Evolutionary conservation across 257 asterid species (phyloP), one percentile per base, ranked within the genome.

Genomic region (Solanum virginianum): DNA sequence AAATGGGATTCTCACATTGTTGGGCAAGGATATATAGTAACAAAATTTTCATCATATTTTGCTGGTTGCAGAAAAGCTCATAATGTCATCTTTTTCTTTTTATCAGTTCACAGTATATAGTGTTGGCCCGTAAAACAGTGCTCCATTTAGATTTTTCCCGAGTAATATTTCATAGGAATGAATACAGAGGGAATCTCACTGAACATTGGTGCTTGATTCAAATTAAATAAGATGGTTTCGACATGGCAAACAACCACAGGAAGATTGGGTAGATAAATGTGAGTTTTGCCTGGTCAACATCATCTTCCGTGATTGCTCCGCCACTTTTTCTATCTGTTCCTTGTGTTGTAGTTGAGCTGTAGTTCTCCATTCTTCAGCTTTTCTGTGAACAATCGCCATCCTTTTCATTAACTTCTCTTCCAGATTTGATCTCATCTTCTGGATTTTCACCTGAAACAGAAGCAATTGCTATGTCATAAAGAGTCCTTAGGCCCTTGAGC

Each of bases 331-430:
- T 10, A 92, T 89, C 75, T 97, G 98, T 77, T 97, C 94, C 9
- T 93, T 88, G 80, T 97, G 99, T 88, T 92, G 97, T 86, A 94
- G 85, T 82, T 92, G 95, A 5, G 98, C 97, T 9, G 92, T 66
- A 20, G 92, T 92, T 80, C 97, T 93, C 97, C 92, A 92, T 86
- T 97, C 98, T 85, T 97, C 99, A 0, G 98, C 99, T 89, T 93
- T 97, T 63, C 98, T 87, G n/a, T 93, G 94, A 85, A 94, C 99
- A 10, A 90, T 90, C 0, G 94, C 98, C 98, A 95, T 95, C 86
- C 92, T 95, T 91, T 94, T 97, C 99, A 95, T 95, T 36, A 97
- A 85, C 66, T 94, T 97, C 80, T 95, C 98, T 86, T 97, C 99
- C 90, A 95, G 24, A 88, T 94, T 92, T 13, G 97, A 93, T 84